These are phyloP conservation scores for Crithidia fasciculata DNA, from an alignment of 208 protist genomes.

Conservation along the genomic window DNA sequence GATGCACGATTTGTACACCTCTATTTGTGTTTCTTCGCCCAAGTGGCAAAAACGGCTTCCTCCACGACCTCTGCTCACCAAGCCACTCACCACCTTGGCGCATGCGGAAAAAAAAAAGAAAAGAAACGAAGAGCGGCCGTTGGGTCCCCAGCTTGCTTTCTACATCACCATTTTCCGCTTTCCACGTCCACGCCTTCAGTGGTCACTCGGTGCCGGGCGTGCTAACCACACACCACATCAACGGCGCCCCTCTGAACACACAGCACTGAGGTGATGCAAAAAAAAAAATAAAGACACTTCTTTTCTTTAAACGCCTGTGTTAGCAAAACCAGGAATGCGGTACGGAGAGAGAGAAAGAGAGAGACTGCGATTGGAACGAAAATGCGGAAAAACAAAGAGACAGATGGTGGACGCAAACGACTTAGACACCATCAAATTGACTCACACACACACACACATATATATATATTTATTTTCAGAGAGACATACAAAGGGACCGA, in stretches of 20 bases:
- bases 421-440: not conserved
- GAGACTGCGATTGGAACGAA: not conserved
- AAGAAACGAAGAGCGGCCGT: not conserved
- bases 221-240: too few species aligned
- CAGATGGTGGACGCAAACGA: not conserved
- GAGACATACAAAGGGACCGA: too few species aligned
- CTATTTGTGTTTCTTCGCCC: too few species aligned
- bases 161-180: too few species aligned
- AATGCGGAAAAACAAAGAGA: not conserved
- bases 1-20: too few species aligned
- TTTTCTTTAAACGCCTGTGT: not conserved
- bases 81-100: not conserved
- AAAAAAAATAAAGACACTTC: not conserved
- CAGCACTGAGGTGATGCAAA: not conserved
- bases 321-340: not conserved
- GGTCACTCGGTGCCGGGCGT: too few species aligned
- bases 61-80: too few species aligned
- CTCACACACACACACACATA: not conserved
- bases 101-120: not conserved
- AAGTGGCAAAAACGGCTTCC: too few species aligned
- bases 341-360: not conserved
- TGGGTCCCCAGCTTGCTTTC: not conserved
- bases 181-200: too few species aligned
- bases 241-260: not conserved
- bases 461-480: not conserved